phyloP scores from a whole-genome alignment of 441 rosid genomes.

The Gossypium schwendimanii region DNA sequence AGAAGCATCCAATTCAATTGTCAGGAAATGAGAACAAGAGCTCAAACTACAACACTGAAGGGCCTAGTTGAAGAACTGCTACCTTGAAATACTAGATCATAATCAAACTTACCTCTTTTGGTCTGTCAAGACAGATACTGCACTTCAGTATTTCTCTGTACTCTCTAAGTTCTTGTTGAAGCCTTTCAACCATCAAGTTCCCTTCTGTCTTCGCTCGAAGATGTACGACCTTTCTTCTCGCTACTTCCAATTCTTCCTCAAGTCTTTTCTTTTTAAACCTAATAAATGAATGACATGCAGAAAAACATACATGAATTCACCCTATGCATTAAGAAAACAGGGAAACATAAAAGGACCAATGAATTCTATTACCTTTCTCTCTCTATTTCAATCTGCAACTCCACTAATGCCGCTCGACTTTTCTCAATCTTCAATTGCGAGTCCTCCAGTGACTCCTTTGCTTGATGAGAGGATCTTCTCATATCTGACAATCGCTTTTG shows the following conservation, averaged over 20 bases:
- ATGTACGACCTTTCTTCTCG: conserved; percentile 51
- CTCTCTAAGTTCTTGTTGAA: conserved; percentile 73
- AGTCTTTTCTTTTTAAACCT: conserved; percentile 77
- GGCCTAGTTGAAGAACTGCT: not conserved
- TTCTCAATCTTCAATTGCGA: conserved; percentile 55
- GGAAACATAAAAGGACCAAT: not conserved
- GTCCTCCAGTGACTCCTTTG: conserved; percentile 57
- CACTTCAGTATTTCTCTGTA: conserved; percentile 90
- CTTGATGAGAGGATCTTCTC: conserved; percentile 51
- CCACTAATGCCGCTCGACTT: conserved; percentile 45
- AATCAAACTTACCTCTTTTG: conserved; percentile 64
- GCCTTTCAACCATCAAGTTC: conserved; percentile 65
- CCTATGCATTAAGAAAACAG: not conserved
- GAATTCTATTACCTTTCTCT: conserved; percentile 53
- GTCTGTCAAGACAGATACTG: conserved; percentile 74
- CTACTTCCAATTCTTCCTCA: conserved; percentile 71
- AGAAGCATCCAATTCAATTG: not conserved
- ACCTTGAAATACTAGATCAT: not conserved
- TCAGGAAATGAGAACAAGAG: not conserved
- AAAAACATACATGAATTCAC: not conserved
- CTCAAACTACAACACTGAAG: not conserved
- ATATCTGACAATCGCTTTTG: conserved; percentile 61
- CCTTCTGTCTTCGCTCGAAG: conserved; percentile 64
- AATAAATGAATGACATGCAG: conserved; percentile 11
- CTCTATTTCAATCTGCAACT: conserved; percentile 56